Percentiles rank a stretch among this genome's conserved stretches.
These are phyloP conservation scores for Panaeolus cyanescens DNA, from an alignment of 768 basidiomycete genomes.

Conservation along the genomic window DNA sequence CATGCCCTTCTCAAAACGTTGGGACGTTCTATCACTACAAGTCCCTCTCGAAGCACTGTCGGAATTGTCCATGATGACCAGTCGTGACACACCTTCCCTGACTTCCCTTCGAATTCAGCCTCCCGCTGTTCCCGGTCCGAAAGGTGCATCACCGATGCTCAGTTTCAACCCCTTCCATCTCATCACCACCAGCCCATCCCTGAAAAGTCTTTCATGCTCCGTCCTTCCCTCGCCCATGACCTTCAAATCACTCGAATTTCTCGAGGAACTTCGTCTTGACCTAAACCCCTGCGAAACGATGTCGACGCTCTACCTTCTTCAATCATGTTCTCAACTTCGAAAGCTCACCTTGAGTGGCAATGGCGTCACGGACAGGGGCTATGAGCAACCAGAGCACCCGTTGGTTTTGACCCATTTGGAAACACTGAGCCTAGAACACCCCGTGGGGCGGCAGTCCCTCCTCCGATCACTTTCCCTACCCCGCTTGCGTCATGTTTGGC, in stretches of 20 bases:
- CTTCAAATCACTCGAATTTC: constrained; percentile 7
- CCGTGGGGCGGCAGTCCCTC: constrained; percentile 11
- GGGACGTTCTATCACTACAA: background rate
- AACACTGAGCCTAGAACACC: constrained; percentile 17
- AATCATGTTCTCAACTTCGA: constrained; percentile 10
- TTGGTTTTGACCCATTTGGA: constrained; percentile 12
- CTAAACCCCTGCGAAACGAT: constrained; percentile 14
- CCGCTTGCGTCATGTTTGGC: constrained; percentile 10
- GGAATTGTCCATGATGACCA: background rate
- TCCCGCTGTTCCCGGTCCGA: background rate
- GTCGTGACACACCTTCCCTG: background rate
- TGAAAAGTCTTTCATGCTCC: constrained; percentile 12
- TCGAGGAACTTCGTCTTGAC: constrained; percentile 16
- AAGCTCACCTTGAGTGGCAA: constrained; percentile 15
- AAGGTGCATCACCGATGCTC: background rate
- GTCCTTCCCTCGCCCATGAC: constrained; percentile 2
- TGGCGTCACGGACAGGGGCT: constrained; percentile 7
- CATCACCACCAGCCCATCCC: constrained; percentile 4
- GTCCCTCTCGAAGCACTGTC: background rate
- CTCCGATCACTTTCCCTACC: constrained; percentile 12
- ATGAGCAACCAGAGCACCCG: background rate
- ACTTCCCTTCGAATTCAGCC: background rate
- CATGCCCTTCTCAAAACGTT: background rate
- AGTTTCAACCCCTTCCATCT: constrained; percentile 9
- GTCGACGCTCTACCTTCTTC: constrained; percentile 10